Conservation (phyloP, 2,329 filamentous ascomycete species). For the Fusarium lateritium region DNA sequence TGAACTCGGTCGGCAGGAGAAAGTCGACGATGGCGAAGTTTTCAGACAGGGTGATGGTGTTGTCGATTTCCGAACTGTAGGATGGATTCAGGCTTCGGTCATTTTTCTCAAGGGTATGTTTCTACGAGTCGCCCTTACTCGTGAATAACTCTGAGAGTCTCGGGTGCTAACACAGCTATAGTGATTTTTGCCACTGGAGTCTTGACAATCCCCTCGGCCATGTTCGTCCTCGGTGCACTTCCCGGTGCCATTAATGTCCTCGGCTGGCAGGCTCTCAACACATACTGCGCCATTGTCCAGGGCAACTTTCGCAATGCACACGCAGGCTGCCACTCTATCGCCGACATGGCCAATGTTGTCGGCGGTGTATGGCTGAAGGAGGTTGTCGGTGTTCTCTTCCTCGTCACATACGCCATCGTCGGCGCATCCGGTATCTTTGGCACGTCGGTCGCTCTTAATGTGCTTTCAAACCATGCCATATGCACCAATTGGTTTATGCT, state of each 20-base stretch:
- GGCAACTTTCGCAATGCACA: slow-evolving; percentile 58
- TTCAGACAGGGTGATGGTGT: slow-evolving; percentile 61
- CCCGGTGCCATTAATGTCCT: slow-evolving; percentile 61
- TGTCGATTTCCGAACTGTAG: slow-evolving; percentile 64
- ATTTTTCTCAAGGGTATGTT: slow-evolving; percentile 61
- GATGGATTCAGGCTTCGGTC: slow-evolving; percentile 63
- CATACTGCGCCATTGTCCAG: slow-evolving; percentile 58
- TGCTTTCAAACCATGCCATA: slow-evolving; percentile 68
- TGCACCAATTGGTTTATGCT: slow-evolving; percentile 73
- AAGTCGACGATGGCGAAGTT: slow-evolving; percentile 56
- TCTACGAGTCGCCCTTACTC: accelerated
- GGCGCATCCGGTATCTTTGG: slow-evolving; percentile 71
- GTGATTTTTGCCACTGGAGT: slow-evolving; percentile 62
- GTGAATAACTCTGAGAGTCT: accelerated
- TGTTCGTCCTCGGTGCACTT: slow-evolving; percentile 60
- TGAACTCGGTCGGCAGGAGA: slow-evolving; percentile 38
- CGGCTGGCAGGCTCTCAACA: slow-evolving; percentile 59
- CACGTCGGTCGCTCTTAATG: slow-evolving; percentile 71
- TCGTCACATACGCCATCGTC: slow-evolving; percentile 70
- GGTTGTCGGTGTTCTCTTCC: slow-evolving; percentile 68
- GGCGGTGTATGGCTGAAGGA: slow-evolving; percentile 67
- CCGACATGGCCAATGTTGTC: slow-evolving; percentile 67
- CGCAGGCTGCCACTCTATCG: slow-evolving; percentile 55
- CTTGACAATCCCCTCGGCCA: slow-evolving; percentile 59
- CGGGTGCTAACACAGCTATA: slow-evolving; percentile 21